Base-by-base conservation (phyloP, 2,329 filamentous ascomycete genomes). In the Diaporthe ilicicola region DNA sequence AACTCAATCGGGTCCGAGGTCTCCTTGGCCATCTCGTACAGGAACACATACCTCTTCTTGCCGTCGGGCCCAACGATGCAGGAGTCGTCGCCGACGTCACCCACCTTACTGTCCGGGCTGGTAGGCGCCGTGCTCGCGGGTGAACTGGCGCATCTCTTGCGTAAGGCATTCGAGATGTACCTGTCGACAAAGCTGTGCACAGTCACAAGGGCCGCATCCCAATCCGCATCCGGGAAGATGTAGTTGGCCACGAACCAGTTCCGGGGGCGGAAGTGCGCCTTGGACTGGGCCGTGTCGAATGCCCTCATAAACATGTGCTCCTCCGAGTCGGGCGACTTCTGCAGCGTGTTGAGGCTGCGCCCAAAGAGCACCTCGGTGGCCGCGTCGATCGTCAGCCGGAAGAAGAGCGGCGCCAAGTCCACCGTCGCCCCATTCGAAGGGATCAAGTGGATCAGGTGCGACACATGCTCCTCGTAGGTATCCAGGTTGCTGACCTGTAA, bases 1-100 rank as follows among this genome's bases (percentile, higher is more conserved):
- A 69, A 59, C n/a, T 64, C 51, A 24, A 54, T 27, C 19, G 29
- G 67, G 90, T 79, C 54, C 24, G 46, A 53, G 9, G 48, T 42
- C 34, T 50, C 37, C 66, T 68, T 56, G 44, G 84, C 79, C 71
- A 73, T 65, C 69, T 71, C 69, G 55, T 73, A 50, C 32, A 59
- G 53, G 22, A 71, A 68, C 12, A 71, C 50, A 15, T 71, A 68
- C 19, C 44, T 65, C 51, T 67, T 59, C 54, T 59, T 44, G 17
- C 53, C 54, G 9, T 59, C 54, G 22, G 54, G 54, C 22, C 54
- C 54, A 34, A 59, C 54, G 5, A 59, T 59, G 54, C 54, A 59
- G 9, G 1, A 2, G 29, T 59, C 51, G 17, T 54, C 54, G 10
- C 27, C 54, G 3, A 15, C 53, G 17, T 37, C 53, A n/a, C 22